phyloP scores from a whole-genome alignment of 2,329 filamentous ascomycete species.

The Eutypa lata region DNA sequence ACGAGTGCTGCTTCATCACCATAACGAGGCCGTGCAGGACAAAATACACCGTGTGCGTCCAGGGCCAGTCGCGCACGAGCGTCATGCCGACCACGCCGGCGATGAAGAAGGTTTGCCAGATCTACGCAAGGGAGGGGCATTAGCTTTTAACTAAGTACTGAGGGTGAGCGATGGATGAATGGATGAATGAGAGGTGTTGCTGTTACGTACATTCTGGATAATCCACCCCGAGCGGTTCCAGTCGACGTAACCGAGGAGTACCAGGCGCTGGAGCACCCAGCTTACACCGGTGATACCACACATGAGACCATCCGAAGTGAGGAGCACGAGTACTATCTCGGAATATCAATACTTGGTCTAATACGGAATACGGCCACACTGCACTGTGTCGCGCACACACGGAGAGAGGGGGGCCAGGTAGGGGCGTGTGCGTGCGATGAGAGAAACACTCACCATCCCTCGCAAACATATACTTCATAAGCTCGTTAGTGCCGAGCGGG shows the following conservation, averaged over 20 bases:
- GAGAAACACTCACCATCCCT: constrained; percentile 45
- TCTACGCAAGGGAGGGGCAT: constrained; percentile 30
- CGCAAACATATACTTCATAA: constrained; percentile 64
- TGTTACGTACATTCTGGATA: constrained; percentile 57
- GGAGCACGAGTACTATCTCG: constrained; percentile 44
- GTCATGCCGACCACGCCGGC: constrained; percentile 62
- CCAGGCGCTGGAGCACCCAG: constrained; percentile 60
- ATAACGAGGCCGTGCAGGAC: constrained; percentile 71
- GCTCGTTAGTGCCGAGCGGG: constrained; percentile 67
- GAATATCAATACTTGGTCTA: constrained; percentile 1
- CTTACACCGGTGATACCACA: constrained; percentile 63
- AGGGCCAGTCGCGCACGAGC: constrained; percentile 71
- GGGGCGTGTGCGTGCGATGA: too few relatives aligned
- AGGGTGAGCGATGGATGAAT: too few relatives aligned
- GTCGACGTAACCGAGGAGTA: constrained; percentile 56
- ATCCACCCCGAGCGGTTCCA: constrained; percentile 72
- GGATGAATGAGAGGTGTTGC: neutral
- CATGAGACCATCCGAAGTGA: constrained; percentile 67
- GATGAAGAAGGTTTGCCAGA: constrained; percentile 69
- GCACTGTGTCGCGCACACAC: neutral
- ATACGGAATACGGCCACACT: too few relatives aligned
- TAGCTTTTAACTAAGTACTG: neutral
- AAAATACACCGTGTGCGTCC: constrained; percentile 63
- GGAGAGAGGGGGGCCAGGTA: neutral
- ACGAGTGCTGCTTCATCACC: constrained; percentile 82